phyloP scores from a whole-genome alignment of 2,329 filamentous ascomycete genomes.

The Trichoderma breve region DNA sequence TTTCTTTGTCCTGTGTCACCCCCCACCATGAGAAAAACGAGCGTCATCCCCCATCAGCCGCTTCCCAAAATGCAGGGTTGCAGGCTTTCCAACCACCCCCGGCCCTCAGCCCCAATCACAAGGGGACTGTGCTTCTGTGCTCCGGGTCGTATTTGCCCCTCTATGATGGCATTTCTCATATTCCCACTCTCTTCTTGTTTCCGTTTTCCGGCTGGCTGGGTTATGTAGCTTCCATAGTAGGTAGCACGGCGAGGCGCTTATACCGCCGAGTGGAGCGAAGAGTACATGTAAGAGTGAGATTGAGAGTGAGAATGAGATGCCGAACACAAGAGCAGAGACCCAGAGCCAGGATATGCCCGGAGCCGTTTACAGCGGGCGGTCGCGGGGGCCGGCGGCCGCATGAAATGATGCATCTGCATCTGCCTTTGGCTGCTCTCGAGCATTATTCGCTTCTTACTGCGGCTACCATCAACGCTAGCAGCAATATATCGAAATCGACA shows the following conservation, averaged over 20 bases:
- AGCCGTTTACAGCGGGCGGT: background rate
- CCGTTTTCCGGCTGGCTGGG: background rate
- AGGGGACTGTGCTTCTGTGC: background rate
- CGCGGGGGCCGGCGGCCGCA: background rate
- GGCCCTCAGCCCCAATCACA: background rate
- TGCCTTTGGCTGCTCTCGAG: background rate
- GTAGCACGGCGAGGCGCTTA: background rate
- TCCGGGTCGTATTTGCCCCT: background rate
- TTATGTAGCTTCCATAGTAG: background rate
- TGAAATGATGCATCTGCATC: background rate
- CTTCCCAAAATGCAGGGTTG: background rate
- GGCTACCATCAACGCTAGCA: background rate
- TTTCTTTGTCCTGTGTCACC: background rate
- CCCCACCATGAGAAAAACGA: background rate
- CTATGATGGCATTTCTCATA: background rate
- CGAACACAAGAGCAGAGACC: background rate
- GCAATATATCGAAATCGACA: constrained; percentile 1
- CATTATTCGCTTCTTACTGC: background rate
- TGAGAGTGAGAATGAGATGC: background rate
- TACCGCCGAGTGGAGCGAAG: background rate
- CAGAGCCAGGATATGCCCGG: background rate
- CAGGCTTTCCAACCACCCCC: background rate
- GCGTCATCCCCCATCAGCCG: background rate
- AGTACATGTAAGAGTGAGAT: background rate
- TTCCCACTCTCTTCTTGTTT: background rate